Evolutionary conservation across 2,329 filamentous ascomycete species (phyloP), one percentile per base, ranked within the genome.

Genomic region (Aspergillus pseudotamarii): DNA sequence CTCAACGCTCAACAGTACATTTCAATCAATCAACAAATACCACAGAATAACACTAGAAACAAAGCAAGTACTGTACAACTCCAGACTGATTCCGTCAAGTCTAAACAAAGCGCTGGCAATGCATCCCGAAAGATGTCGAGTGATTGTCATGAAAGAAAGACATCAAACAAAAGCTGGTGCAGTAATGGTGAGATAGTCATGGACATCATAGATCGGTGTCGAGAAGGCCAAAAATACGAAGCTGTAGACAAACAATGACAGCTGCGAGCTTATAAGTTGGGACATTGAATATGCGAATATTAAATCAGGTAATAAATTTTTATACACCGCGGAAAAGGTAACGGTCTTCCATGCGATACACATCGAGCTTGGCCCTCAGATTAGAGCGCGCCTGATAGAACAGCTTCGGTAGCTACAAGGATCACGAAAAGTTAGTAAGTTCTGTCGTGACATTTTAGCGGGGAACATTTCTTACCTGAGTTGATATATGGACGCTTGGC

Each of bases 401-500:
- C 84, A 58, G 91, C 91, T 79, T 94, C 91, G 63, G 91, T 94
- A 69, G 91, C 91, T 84, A 71, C 3, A 55, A 36, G 4, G 26
- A 59, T 19, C 61, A 28, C 69, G 61, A 74, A 82, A 73, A 77
- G 76, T 58, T 64, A 43, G 43, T 12, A 34, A 59, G 46, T 12
- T 58, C 28, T 19, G 28, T 10, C 26, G 58, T n/a, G 41, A 9
- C 32, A 32, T 45, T 57, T 6, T 2, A 60, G 36, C 50, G 45
- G 58, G 36, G 10, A 10, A 30, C 5, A 63, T 10, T 71, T 60
- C 90, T 81, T 89, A 94, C 91, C 91, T 81, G 89, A 93, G 78
- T 93, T 94, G 76, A 99, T 98, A 79, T 97, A 99, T 62, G 92
- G 88, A 79, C 94, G 90, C 85, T 92, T 96, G 59, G 89, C 84